These are phyloP conservation scores for Rasamsonia emersonii DNA, from an alignment of 2,329 filamentous ascomycete genomes.

Conservation along the genomic window DNA sequence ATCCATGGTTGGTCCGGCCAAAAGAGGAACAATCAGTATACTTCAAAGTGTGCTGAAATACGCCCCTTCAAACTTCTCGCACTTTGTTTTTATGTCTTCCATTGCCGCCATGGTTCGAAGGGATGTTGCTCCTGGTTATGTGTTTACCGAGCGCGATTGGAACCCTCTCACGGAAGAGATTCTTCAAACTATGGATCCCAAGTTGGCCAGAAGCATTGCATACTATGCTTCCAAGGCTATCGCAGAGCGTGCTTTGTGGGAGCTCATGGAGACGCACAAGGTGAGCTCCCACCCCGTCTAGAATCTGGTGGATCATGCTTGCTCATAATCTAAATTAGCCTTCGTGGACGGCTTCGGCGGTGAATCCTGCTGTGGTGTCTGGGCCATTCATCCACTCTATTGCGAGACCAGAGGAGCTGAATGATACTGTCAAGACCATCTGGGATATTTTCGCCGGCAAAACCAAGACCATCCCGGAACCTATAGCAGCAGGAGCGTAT, in stretches of 20 bases:
- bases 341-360: conserved; percentile 9
- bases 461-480: not conserved
- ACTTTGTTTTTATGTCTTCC: conserved; percentile 15
- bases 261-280: conserved; percentile 7
- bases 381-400: conserved; percentile 16
- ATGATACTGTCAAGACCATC: conserved; percentile 14
- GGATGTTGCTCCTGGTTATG: conserved; percentile 3
- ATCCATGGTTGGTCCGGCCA: conserved; percentile 14
- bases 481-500: conserved; percentile 14
- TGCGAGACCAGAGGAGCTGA: conserved; percentile 10
- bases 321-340: conserved; percentile 2
- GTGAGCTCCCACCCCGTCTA: not conserved
- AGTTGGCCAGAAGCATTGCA: conserved; percentile 7
- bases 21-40: conserved; percentile 14
- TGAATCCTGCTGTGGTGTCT: conserved; percentile 16
- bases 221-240: conserved; percentile 16
- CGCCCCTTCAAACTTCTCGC: conserved; percentile 11
- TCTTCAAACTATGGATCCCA: not conserved
- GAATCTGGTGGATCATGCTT: not conserved
- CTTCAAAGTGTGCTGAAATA: conserved; percentile 11
- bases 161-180: not conserved
- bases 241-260: conserved; percentile 15
- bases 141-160: conserved; percentile 4
- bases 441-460: conserved; percentile 14
- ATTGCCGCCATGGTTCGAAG: conserved; percentile 12